Evolutionary conservation across 495 filamentous ascomycete species (phyloP).

Genomic region (Aspergillus biplanus): DNA sequence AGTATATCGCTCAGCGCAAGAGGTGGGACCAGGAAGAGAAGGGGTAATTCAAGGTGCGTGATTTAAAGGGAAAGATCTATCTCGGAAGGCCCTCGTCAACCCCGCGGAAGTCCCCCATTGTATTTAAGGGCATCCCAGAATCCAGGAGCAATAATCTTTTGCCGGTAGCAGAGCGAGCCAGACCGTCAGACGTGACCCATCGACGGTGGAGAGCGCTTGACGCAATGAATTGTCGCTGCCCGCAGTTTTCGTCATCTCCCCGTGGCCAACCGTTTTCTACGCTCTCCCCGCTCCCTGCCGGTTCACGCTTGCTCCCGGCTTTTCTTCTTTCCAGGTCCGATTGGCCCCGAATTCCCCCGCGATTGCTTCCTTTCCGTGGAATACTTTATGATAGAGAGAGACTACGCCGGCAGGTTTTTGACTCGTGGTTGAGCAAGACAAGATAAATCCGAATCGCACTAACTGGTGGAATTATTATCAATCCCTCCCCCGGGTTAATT

Average conservation of each 20-base stretch:
- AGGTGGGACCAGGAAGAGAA: constrained; percentile 3
- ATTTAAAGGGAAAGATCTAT: constrained; percentile 6
- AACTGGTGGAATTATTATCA: constrained; percentile 4
- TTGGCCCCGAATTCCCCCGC: constrained; percentile 17
- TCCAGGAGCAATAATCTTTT: constrained; percentile 23
- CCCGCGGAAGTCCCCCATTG: constrained; percentile 14
- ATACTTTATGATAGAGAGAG: neutral
- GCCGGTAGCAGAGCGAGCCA: constrained; percentile 16
- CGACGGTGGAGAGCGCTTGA: constrained; percentile 18
- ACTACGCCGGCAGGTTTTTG: neutral
- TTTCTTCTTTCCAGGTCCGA: constrained; percentile 18
- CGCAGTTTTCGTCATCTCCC: constrained; percentile 22
- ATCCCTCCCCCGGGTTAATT: neutral
- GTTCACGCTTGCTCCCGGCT: constrained; percentile 18
- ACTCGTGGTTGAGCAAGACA: no score
- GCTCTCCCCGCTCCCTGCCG: constrained; percentile 23
- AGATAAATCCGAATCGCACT: neutral
- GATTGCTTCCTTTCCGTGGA: neutral
- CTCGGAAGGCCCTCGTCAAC: neutral
- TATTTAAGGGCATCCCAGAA: constrained; percentile 7
- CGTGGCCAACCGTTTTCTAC: constrained; percentile 11
- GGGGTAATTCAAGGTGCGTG: neutral
- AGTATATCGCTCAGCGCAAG: constrained; percentile 12
- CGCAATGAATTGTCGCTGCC: constrained; percentile 15
- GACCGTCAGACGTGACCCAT: constrained; percentile 12